phyloP scores from a whole-genome alignment of 139 green algal species.

The Pseudopediastrum boryanum region DNA sequence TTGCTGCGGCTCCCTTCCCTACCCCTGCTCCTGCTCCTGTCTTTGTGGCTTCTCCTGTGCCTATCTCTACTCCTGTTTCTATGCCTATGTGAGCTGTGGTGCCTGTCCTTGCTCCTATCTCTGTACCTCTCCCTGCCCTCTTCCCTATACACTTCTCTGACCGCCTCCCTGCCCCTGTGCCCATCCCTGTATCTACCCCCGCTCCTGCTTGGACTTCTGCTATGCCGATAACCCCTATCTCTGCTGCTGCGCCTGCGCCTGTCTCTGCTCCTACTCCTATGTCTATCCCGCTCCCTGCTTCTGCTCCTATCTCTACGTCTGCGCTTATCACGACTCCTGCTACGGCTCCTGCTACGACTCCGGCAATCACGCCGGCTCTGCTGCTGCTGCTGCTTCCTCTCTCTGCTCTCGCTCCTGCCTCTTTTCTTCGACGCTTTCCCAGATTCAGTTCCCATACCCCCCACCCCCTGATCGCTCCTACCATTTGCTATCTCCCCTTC shows the following conservation, averaged over 20 bases:
- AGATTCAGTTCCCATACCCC: too few relatives aligned
- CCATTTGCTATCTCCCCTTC: too few relatives aligned
- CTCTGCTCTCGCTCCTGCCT: not conserved
- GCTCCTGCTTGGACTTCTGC: slow-evolving; percentile 20
- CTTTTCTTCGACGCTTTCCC: not conserved
- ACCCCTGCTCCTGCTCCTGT: slow-evolving; percentile 11
- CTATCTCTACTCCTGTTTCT: slow-evolving; percentile 19
- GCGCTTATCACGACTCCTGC: not conserved
- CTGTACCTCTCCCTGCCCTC: not conserved
- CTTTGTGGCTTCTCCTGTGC: not conserved
- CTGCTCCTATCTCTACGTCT: slow-evolving; percentile 7
- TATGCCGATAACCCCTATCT: not conserved
- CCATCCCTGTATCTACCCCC: slow-evolving; percentile 13
- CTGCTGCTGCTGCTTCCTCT: not conserved
- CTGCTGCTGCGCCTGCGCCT: slow-evolving; percentile 15
- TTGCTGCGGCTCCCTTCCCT: not conserved
- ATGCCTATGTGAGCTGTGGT: too few relatives aligned
- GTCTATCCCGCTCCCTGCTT: not conserved
- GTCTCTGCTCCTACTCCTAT: not conserved
- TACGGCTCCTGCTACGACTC: not conserved
- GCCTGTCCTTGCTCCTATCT: too few relatives aligned
- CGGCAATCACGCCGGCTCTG: too few relatives aligned
- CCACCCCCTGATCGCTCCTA: too few relatives aligned
- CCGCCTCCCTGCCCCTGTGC: not conserved
- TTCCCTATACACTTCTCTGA: not conserved